Base-by-base conservation (phyloP, 768 basidiomycete species). In the Termitomyces sp. region DNA sequence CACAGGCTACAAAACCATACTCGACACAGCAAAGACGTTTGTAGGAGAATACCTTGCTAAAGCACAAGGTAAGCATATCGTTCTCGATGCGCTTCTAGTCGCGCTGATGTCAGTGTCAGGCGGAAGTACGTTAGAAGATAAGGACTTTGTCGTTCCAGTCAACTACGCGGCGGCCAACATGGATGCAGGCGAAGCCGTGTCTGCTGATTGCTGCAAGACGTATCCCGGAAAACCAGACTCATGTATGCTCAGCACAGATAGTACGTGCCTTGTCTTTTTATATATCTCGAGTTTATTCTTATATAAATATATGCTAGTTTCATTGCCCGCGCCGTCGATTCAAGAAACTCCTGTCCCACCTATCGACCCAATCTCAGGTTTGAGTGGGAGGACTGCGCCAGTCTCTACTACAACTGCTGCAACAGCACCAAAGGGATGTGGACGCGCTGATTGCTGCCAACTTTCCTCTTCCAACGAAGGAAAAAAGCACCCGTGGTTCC, bases 361-460 rank as follows among this genome's bases (percentile, higher is more conserved):
- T 26, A 52, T 51, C 6, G 56, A 57, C 24, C 40, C 40, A 52
- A 36, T 18, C 9, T 13, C 43, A 45, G 36, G 56, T 33, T 24
- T 37, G 13, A 37, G 3, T 18, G 56, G 56, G 36, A 20, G 56
- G n/a, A 57, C 50, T 20, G 49, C 57, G 3, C 36, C 50, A 20
- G 14, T 58, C 22, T 9, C 32, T 37, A 24, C 32, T 37, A 24
- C 24, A 26, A 34, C 13, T 4, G n/a, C 42, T 24, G 7, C 14
- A 5, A 0, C 9, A 32, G 49, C 16, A 33, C 27, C 49, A 12
- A 58, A 53, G n/a, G 62, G 58, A 34, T 62, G 62, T 34, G 62
- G 62, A 44, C 62, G 62, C 24, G 52, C 58, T 14, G 62, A 62
- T n/a, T 62, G 62, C 52, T 62, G 62, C 48, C 62, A 57, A 46